Evolutionary conservation across 257 asterid species (phyloP).

Genomic region (Penstemon davidsonii): DNA sequence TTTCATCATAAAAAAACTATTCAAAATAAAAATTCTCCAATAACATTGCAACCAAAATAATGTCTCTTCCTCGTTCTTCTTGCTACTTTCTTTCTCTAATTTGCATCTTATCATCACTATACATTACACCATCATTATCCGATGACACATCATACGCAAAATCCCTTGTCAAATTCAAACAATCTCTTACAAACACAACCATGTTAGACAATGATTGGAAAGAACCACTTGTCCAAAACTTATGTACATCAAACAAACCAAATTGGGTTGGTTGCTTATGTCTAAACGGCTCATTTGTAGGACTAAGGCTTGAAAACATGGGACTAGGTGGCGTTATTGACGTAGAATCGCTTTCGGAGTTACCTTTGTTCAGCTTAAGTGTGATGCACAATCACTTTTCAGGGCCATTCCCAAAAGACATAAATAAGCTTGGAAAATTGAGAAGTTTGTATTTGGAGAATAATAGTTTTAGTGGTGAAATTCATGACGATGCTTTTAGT

Average conservation of each 20-base stretch:
- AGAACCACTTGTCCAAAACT: constrained; percentile 2
- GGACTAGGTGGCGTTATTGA: constrained; percentile 50
- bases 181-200: constrained; percentile 44
- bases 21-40: constrained; percentile 2
- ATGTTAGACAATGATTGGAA: constrained; percentile 44
- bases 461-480: constrained; percentile 55
- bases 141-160: constrained; percentile 27
- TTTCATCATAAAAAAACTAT: constrained; percentile 17
- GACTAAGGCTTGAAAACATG: constrained; percentile 48
- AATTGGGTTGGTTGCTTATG: constrained; percentile 61
- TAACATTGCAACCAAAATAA: neutral
- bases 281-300: constrained; percentile 34
- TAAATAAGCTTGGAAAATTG: constrained; percentile 42
- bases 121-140: constrained; percentile 9
- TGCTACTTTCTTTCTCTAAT: neutral
- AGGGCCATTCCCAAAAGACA: constrained; percentile 42
- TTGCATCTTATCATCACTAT: neutral
- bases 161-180: constrained; percentile 48
- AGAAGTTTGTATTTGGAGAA: constrained; percentile 53
- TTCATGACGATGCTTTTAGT: constrained; percentile 45
- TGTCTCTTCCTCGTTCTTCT: constrained; percentile 5
- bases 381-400: constrained; percentile 50
- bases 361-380: constrained; percentile 44
- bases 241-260: constrained; percentile 45
- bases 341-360: constrained; percentile 31